phyloP scores from a whole-genome alignment of 495 filamentous ascomycete species.

The Annulohypoxylon nitens region DNA sequence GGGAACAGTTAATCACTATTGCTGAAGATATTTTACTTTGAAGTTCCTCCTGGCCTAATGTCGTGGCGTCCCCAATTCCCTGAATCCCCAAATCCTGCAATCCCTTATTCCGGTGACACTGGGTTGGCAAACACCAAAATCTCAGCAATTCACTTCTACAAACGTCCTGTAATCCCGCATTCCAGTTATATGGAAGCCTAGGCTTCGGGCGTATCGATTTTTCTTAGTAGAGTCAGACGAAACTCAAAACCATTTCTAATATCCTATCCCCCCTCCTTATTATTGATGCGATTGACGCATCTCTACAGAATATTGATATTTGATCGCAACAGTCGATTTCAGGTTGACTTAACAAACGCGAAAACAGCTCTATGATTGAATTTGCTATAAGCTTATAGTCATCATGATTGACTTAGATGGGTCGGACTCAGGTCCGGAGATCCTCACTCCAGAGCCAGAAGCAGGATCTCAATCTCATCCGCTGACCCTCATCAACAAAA shows the following conservation, averaged over 20 bases:
- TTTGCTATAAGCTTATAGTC: background rate
- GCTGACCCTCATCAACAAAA: slow-evolving; percentile 81
- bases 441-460: slow-evolving; percentile 41
- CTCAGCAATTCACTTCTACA: slow-evolving; percentile 11
- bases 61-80: slow-evolving; percentile 41
- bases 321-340: slow-evolving; percentile 5
- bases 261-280: background rate
- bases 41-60: slow-evolving; percentile 27
- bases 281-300: slow-evolving; percentile 10
- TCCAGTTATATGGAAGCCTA: slow-evolving; percentile 31
- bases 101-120: slow-evolving; percentile 40
- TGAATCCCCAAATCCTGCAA: slow-evolving; percentile 49
- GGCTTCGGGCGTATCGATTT: slow-evolving; percentile 18
- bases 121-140: slow-evolving; percentile 20
- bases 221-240: slow-evolving; percentile 16
- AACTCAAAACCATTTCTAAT: slow-evolving; percentile 29
- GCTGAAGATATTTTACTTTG: slow-evolving; percentile 16
- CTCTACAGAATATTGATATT: background rate
- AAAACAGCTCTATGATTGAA: background rate
- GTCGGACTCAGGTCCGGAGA: slow-evolving; percentile 46
- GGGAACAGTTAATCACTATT: slow-evolving; percentile 26
- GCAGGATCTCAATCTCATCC: slow-evolving; percentile 64
- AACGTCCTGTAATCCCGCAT: slow-evolving; percentile 46
- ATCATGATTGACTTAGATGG: slow-evolving; percentile 46
- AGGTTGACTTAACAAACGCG: background rate